Percentiles rank a stretch among this genome's conserved stretches.
Conservation (phyloP, 306 rosid genomes). For the Bauhinia variegata region DNA sequence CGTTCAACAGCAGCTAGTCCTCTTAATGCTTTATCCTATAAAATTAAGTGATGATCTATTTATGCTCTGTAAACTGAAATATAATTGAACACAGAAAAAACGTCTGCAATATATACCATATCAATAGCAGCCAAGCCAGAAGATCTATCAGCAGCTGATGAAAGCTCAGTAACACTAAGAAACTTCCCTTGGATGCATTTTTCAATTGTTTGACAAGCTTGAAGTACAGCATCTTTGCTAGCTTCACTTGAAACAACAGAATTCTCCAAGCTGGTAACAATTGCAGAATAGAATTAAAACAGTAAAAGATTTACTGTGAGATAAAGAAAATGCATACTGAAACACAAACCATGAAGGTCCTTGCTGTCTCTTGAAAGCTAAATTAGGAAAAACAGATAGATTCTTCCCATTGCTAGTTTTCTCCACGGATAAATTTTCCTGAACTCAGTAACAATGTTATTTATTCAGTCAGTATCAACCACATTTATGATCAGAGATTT, state of each 20-base stretch:
- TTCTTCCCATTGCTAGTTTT: constrained; percentile 53
- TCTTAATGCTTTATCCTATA: constrained; percentile 82
- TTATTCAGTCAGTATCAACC: constrained; percentile 24
- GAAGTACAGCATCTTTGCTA: constrained; percentile 34
- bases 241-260: constrained; percentile 42
- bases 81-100: constrained; percentile 17
- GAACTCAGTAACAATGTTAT: constrained; percentile 32
- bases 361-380: constrained; percentile 49
- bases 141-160: constrained; percentile 59
- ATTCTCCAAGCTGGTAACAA: constrained; percentile 54
- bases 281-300: constrained; percentile 25
- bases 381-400: constrained; percentile 49
- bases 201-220: constrained; percentile 53
- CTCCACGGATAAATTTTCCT: constrained; percentile 66
- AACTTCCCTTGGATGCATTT: constrained; percentile 66
- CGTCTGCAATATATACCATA: constrained; percentile 58
- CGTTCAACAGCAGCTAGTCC: constrained; percentile 64
- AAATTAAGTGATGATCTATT: constrained; percentile 24
- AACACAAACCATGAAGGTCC: constrained; percentile 55
- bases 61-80: constrained; percentile 10
- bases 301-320: constrained; percentile 13
- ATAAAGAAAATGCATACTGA: constrained; percentile 19
- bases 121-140: constrained; percentile 64
- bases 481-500: constrained; percentile 7
- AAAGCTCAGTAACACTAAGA: constrained; percentile 79